Percentiles rank a stretch among this genome's conserved stretches.
Conservation (phyloP, 345 rosid species). For the Citrus australasica region DNA sequence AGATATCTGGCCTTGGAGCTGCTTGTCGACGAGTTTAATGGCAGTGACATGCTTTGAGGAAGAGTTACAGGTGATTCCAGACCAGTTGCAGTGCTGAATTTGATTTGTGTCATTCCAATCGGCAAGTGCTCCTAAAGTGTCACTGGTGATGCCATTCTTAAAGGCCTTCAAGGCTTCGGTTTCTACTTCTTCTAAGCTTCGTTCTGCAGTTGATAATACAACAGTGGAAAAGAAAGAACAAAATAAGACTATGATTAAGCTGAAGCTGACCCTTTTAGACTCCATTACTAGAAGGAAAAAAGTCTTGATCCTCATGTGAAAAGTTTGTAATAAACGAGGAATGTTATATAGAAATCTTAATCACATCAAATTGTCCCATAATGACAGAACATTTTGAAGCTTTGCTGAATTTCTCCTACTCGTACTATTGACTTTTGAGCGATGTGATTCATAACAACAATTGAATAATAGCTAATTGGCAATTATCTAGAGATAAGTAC, state of each 20-base stretch:
- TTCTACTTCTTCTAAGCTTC: conserved; percentile 33
- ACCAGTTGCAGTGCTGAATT: conserved; percentile 71
- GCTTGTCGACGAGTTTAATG: conserved; percentile 51
- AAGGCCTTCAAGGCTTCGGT: conserved; percentile 55
- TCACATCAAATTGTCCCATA: neutral
- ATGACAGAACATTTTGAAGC: too few relatives aligned
- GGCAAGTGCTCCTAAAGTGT: conserved; percentile 57
- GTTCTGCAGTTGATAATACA: conserved; percentile 19
- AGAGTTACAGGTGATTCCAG: conserved; percentile 62
- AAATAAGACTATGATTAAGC: conserved; percentile 23
- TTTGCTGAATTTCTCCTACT: too few relatives aligned
- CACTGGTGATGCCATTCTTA: conserved; percentile 45
- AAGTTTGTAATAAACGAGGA: neutral
- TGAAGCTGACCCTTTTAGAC: conserved; percentile 7
- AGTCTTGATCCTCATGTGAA: conserved; percentile 15
- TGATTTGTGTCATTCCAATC: conserved; percentile 49
- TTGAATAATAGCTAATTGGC: too few relatives aligned
- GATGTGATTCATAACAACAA: too few relatives aligned
- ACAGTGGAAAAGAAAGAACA: conserved; percentile 8
- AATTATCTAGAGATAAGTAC: too few relatives aligned
- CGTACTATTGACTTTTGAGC: too few relatives aligned
- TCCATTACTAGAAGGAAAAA: conserved; percentile 9
- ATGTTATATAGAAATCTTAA: neutral
- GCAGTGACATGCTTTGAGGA: conserved; percentile 40
- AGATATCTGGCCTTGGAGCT: conserved; percentile 64